Evolutionary conservation across 352 stramenopile species (phyloP).

Genomic region (Globisporangium abappressorium): DNA sequence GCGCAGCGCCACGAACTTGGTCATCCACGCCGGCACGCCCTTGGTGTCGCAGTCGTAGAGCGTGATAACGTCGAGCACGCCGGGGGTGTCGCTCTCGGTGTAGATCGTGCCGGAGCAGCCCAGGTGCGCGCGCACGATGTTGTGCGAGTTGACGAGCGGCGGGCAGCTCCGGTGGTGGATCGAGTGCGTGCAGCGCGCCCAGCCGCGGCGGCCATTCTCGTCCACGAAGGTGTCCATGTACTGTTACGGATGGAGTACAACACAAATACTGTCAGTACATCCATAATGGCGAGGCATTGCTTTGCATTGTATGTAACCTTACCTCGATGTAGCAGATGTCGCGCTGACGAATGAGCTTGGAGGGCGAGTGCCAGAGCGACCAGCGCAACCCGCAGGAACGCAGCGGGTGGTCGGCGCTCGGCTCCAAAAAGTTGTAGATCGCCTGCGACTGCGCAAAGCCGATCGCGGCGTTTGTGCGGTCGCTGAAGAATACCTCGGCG

Average conservation of each 20-base stretch:
- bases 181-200: slow-evolving; percentile 62
- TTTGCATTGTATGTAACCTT: background rate
- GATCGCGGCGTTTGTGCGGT: slow-evolving; percentile 57
- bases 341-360: slow-evolving; percentile 53
- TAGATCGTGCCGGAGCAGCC: slow-evolving; percentile 62
- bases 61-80: slow-evolving; percentile 50
- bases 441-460: slow-evolving; percentile 60
- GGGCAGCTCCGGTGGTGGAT: slow-evolving; percentile 63
- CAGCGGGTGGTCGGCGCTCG: slow-evolving; percentile 41
- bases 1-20: slow-evolving; percentile 48
- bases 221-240: slow-evolving; percentile 67
- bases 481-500: slow-evolving; percentile 56
- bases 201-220: slow-evolving; percentile 49
- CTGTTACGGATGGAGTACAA: background rate
- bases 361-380: slow-evolving; percentile 63
- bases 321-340: slow-evolving; percentile 63
- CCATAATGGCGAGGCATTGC: background rate
- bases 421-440: slow-evolving; percentile 50
- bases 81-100: slow-evolving; percentile 48
- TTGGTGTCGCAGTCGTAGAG: slow-evolving; percentile 64
- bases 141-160: slow-evolving; percentile 44
- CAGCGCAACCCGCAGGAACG: slow-evolving; percentile 55
- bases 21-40: slow-evolving; percentile 60
- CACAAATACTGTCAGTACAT: background rate
- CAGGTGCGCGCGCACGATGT: slow-evolving; percentile 51